Evolutionary conservation across 2,329 filamentous ascomycete genomes (phyloP).

Genomic region (Sclerotinia nivalis): DNA sequence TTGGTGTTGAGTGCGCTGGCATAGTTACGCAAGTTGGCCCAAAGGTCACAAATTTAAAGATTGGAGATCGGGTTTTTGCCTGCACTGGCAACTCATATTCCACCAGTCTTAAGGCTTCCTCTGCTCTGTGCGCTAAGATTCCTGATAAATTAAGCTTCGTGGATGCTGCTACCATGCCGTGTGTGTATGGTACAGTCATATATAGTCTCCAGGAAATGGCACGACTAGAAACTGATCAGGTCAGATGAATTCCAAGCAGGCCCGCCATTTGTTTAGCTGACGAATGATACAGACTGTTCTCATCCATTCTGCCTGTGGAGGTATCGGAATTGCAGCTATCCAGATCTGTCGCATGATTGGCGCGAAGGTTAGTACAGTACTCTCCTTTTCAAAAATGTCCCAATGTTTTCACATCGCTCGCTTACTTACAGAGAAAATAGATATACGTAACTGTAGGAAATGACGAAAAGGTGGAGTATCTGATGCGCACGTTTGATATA

Average conservation of each 20-base stretch:
- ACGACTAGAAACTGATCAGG: not conserved
- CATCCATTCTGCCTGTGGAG: slow-evolving; percentile 41
- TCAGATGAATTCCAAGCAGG: not conserved
- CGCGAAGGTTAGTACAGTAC: slow-evolving; percentile 36
- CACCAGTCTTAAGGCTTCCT: slow-evolving; percentile 32
- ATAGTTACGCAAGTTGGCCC: slow-evolving; percentile 34
- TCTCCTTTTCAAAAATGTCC: not conserved
- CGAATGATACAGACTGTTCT: slow-evolving; percentile 36
- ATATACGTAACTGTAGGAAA: slow-evolving; percentile 37
- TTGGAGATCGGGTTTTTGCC: slow-evolving; percentile 34
- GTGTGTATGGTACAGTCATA: slow-evolving; percentile 30
- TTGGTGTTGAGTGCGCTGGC: slow-evolving; percentile 37
- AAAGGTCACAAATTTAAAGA: slow-evolving; percentile 27
- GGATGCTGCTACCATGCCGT: slow-evolving; percentile 29
- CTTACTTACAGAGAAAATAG: slow-evolving; percentile 14
- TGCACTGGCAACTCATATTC: not conserved
- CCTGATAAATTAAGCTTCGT: slow-evolving; percentile 29
- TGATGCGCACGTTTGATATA: slow-evolving; percentile 36
- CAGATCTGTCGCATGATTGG: slow-evolving; percentile 33
- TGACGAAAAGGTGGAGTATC: slow-evolving; percentile 28
- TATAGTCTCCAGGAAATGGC: slow-evolving; percentile 29
- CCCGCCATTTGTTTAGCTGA: not conserved
- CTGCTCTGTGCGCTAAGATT: slow-evolving; percentile 33
- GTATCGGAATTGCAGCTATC: slow-evolving; percentile 42
- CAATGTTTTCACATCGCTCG: not conserved